Evolutionary conservation across 2,329 filamentous ascomycete genomes (phyloP), one percentile per base, ranked within the genome.

Genomic region (Colletotrichum agaves): DNA sequence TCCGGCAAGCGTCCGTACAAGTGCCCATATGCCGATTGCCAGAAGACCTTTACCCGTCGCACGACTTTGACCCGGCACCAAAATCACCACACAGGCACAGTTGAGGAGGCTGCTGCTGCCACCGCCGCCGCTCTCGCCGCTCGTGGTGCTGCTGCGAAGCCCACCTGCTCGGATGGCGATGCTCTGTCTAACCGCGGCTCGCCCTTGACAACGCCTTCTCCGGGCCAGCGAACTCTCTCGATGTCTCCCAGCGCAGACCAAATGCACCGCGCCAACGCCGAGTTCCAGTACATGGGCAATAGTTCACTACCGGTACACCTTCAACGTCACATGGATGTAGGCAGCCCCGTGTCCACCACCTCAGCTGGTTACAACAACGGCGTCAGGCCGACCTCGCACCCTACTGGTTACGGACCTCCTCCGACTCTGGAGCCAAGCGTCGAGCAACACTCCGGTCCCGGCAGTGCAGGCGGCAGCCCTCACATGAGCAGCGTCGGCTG

Each of bases 1-100:
- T 97, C 93, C 4, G 96, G 96, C 67, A 97, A 96, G 81, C 88
- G 96, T 56, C 96, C 96, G 1, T 99, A 98, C 84, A 97, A 97
- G 79, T 99, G 96, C 81, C 94, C 94, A 1, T 98, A 96, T 74
- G 94, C 94, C 67, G 94, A 98, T 78, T 99, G 96, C 79, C 94
- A 98, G 77, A 98, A 98, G 86, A 98, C 95, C 0, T 99, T 99
- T 76, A 99, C 96, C 10, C 91, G 96, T 64, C 91, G 95, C 71
- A 98, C 96, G 1, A 98, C 96, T 3, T 84, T 99, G 69, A 99
- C 95, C 2, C 90, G 96, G 57, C 96, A 99, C 77, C 94, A 98
- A 80, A 97, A 97, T 73, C 93, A 97, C 74, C 96, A 98, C 78
- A 97, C 92, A 19, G 96, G 95, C 46, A 98, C 94, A 0, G 92